Evolutionary conservation across 1,284 basidiomycete genomes (phyloP), one percentile per base, ranked within the genome.

Genomic region (Pyrrhoderma lamaoense): DNA sequence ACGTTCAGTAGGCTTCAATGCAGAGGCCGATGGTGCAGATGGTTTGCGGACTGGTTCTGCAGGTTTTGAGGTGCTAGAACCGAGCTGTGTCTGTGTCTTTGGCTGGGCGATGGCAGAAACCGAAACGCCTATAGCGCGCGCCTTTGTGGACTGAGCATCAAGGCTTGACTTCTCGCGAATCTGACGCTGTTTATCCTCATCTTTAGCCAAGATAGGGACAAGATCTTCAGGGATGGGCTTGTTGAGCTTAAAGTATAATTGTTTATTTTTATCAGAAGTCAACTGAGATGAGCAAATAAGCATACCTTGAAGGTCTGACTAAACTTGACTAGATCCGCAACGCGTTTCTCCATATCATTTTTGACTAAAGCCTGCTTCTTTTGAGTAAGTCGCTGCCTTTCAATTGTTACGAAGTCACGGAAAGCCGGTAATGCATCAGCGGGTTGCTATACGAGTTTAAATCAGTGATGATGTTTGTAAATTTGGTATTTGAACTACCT

Each of bases 141-240:
- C 85, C 45, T 76, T 71, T 16, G 71, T 54, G 14, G 82, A 85
- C 34, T 71, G 61, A 1, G 88, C 84, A 51, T 92, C 89, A 57
- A 79, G 71, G 39, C 66, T 70, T 9, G 87, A 77, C 62, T 85
- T 91, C 62, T 90, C 87, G 54, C 81, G 77, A 62, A 94, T 93
- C 50, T 74, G 77, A 57, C 81, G 80, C 62, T 93, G 90, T 68
- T 89, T 93, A 48, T 84, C 80, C 67, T 89, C 87, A 61, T 94
- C 89, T 69, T 95, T 95, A 42, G 90, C 82, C 35, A 96, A 71
- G 61, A 96, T 93, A 3, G 87, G 79, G n/a, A 96, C 85, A 49
- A 98, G 79, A 65, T 98, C 95, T 43, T 91, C 88, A 9, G 93
- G 94, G 58, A 97, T 90, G 7, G 93, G 90, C 63, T 93, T 87